Evolutionary conservation across 2,329 filamentous ascomycete species (phyloP).

Genomic region (Sclerotinia borealis): DNA sequence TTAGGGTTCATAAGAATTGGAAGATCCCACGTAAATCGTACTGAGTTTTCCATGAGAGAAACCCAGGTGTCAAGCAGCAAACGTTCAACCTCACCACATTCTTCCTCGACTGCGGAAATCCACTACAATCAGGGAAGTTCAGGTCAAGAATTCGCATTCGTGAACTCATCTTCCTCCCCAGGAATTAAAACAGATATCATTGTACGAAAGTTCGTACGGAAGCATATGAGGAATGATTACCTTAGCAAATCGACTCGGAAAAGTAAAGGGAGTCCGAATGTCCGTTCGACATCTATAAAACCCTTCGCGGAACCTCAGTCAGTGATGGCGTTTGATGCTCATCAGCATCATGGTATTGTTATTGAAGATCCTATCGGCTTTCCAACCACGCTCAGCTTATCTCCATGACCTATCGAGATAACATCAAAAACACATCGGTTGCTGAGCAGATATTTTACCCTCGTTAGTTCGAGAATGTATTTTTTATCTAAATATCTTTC

Average conservation of each 20-base stretch:
- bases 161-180: conserved; percentile 13
- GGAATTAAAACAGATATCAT: conserved; percentile 11
- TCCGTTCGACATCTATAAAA: background rate
- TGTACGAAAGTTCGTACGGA: conserved; percentile 17
- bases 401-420: conserved; percentile 18
- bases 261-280: background rate
- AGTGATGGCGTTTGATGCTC: background rate
- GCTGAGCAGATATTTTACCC: conserved; percentile 17
- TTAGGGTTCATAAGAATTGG: conserved; percentile 5
- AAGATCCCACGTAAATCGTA: background rate
- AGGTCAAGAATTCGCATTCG: conserved; percentile 16
- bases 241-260: conserved; percentile 8
- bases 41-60: background rate
- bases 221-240: conserved; percentile 21
- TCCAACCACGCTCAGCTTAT: conserved; percentile 16
- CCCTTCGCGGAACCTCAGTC: background rate
- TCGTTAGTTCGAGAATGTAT: conserved; percentile 16
- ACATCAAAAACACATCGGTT: conserved; percentile 13
- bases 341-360: background rate
- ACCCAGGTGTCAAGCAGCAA: background rate
- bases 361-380: conserved; percentile 12
- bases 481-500: conserved; percentile 14
- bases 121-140: background rate
- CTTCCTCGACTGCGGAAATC: background rate
- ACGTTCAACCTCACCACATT: background rate